A percentile compares a stretch with the other conserved stretches of the same genome.
Conservation (phyloP, 2,329 filamentous ascomycete genomes). For the Penicillium hordei region DNA sequence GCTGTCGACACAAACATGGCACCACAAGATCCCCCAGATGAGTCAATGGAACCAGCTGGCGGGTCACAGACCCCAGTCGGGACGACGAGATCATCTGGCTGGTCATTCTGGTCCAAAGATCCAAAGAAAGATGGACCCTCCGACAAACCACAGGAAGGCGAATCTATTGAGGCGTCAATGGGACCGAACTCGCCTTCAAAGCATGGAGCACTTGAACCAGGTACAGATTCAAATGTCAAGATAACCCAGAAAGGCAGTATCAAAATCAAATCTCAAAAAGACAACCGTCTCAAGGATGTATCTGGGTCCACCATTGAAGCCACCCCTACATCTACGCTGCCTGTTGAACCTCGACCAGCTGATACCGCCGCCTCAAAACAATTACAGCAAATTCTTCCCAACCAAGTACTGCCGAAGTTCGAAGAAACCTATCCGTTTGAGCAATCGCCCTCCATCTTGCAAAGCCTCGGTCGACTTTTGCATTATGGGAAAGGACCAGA, state of each 20-base stretch:
- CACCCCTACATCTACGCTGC: conserved; percentile 15
- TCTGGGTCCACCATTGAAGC: conserved; percentile 20
- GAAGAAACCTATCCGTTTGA: conserved; percentile 47
- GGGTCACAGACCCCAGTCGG: conserved; percentile 25
- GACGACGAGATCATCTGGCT: conserved; percentile 36
- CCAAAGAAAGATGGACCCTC: conserved; percentile 27
- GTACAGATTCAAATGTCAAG: conserved; percentile 26
- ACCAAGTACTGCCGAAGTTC: conserved; percentile 51
- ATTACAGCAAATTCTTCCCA: conserved; percentile 41
- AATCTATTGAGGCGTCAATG: conserved; percentile 27
- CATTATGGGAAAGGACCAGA: conserved; percentile 56
- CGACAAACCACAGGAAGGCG: conserved; percentile 27
- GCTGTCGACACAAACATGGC: conserved; percentile 18
- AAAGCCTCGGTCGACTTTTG: conserved; percentile 49
- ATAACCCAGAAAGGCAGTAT: conserved; percentile 30
- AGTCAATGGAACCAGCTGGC: conserved; percentile 23
- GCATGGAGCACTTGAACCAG: conserved; percentile 18
- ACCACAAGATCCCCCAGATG: conserved; percentile 19
- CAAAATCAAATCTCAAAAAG: conserved; percentile 31
- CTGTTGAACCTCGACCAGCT: conserved; percentile 25
- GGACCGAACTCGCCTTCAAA: conserved; percentile 21
- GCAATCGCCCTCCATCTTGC: conserved; percentile 63
- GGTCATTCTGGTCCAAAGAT: conserved; percentile 46
- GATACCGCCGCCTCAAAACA: conserved; percentile 39
- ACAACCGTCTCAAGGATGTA: conserved; percentile 27